Base-by-base conservation (phyloP, 1,284 basidiomycete species). In the Hymenochaete sp. region DNA sequence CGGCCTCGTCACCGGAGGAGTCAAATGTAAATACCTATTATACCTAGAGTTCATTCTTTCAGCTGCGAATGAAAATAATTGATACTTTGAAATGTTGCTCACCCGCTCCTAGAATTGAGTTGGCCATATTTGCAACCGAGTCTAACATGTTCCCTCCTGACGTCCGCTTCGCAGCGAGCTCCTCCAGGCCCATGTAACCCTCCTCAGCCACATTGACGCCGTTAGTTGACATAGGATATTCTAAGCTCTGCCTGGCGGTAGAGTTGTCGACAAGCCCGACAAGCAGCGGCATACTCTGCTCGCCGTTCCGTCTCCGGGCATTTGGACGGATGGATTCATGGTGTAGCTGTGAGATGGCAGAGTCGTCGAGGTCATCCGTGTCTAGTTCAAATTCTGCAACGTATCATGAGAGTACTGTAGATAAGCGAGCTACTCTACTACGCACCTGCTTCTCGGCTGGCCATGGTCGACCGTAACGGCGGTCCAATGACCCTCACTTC, bases 61-160 rank as follows among this genome's bases (percentile, higher is more conserved):
- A 45, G 39, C 32, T n/a, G 14, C 21, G 41, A 42, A 27, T 28
- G 35, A 35, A n/a, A 38, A 43, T 29, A 41, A 35, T 47, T 42
- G 13, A 40, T 11, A 38, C 28, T 22, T 39, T 44, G 51, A n/a
- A n/a, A n/a, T n/a, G n/a, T 25, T 28, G 48, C 67, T 59, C 56
- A 86, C 90, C 91, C 58, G 95, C 95, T 33, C 95, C 95, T 19
- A 98, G 70, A 43, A 98, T 98, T 4, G 91, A 93, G 62, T 98
- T 98, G 24, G 92, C 90, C 90, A 93, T 93, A 57, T 93, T 93
- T 18, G 88, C 87, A 42, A 93, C 76, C 5, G 86, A 91, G 56
- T 91, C 86, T 2, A 92, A 41, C 63, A 93, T 66, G 0, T 82
- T 82, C 22, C 91, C 90, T 19, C 89, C 89, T 2, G 80, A 72